Base-by-base conservation (phyloP, 495 filamentous ascomycete genomes). In the Neurospora sp. region DNA sequence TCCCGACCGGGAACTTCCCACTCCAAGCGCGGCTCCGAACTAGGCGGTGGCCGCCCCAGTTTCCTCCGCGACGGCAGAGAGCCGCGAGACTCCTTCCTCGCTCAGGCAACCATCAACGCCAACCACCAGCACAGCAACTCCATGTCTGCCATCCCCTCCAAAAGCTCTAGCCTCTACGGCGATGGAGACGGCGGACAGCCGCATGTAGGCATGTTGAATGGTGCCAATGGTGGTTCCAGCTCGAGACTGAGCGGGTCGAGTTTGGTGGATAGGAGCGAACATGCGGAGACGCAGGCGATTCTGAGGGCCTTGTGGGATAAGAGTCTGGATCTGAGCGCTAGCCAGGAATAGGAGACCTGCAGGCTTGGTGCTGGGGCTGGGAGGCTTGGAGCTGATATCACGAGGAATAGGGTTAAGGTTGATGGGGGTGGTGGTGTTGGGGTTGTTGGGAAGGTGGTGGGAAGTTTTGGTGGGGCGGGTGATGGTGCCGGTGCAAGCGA, bases 251-350 rank as follows among this genome's bases (percentile, higher is more conserved):
- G 84, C 74, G 83, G 82, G 38, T 80, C 81, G 11, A 85, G 84
- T 44, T 75, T 82, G 11, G 81, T 79, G 6, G 84, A 83, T 12
- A 82, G 80, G 3, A 80, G 79, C 23, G 82, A 83, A 4, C 85
- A 87, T 59, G 83, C 84, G 18, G 83, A 80, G 8, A 84, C 86
- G 18, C 74, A 82, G 16, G 79, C 85, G 14, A 74, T 88, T 37
- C 75, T 89, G 70, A 79, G 85, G 40, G 85, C 83, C 74, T 80
- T 89, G 71, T 89, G 87, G 87, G 86, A 89, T 31, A 87, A 86
- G 83, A 86, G 77, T 59, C 78, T 83, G 76, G 85, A 88, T 74
- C 80, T 88, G 69, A 82, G 84, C 70, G 78, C 84, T 69, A 86
- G 85, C 74, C 84, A 84, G 79, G 85, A 87, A 46, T 88, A 83